phyloP scores from a whole-genome alignment of 495 filamentous ascomycete genomes.

The Daldinia childiae region DNA sequence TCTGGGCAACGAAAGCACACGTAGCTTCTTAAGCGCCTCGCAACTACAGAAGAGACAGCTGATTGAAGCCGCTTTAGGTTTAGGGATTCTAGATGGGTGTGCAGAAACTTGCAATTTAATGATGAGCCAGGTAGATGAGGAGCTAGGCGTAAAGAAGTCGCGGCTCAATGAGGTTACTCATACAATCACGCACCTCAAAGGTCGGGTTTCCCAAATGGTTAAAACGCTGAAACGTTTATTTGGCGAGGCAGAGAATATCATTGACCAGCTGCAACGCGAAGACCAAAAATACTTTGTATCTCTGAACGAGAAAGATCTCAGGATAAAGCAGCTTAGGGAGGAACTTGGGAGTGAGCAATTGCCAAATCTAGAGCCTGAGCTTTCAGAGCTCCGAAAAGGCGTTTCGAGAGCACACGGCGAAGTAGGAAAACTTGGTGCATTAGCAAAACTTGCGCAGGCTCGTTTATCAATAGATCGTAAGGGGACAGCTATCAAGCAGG shows the following conservation, averaged over 20 bases:
- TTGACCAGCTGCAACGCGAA: background rate
- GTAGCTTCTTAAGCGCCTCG: constrained; percentile 46
- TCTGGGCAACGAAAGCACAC: constrained; percentile 46
- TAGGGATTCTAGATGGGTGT: constrained; percentile 44
- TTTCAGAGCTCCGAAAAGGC: constrained; percentile 2
- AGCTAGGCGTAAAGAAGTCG: constrained; percentile 15
- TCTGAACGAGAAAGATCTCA: background rate
- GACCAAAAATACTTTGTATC: background rate
- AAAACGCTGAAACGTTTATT: constrained; percentile 12
- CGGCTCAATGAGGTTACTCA: constrained; percentile 12
- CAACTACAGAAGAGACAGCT: constrained; percentile 39
- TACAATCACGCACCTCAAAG: constrained; percentile 14
- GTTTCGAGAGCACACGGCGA: constrained; percentile 3
- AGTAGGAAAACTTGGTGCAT: constrained; percentile 1
- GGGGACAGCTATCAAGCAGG: constrained; percentile 1
- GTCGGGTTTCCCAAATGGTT: constrained; percentile 9
- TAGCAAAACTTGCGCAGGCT: constrained; percentile 10
- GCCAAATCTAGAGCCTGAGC: constrained; percentile 14
- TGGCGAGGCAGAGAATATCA: background rate
- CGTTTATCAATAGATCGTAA: constrained; percentile 17
- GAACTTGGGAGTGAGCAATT: constrained; percentile 6
- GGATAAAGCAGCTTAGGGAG: background rate
- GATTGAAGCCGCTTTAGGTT: constrained; percentile 44
- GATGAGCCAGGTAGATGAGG: constrained; percentile 36
- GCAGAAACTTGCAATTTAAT: constrained; percentile 37